A percentile compares a stretch with the other conserved stretches of the same genome.
These are phyloP conservation scores for Pyrenochaeta sp. DNA, from an alignment of 2,329 filamentous ascomycete species.

Conservation along the genomic window DNA sequence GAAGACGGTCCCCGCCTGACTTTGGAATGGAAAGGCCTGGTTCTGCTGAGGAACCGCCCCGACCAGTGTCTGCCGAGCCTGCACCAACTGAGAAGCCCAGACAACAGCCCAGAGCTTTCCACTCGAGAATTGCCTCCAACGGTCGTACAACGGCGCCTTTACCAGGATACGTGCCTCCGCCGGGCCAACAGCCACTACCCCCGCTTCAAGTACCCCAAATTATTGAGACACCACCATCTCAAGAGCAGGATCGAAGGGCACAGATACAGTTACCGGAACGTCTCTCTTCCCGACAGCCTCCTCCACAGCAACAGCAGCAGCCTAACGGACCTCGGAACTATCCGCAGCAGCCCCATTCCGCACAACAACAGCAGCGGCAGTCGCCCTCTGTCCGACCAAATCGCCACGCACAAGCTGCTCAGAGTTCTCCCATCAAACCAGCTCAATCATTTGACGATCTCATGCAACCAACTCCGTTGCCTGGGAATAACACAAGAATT, in stretches of 20 bases:
- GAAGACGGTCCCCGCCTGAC: slow-evolving; percentile 35
- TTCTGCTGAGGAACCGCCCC: slow-evolving; percentile 34
- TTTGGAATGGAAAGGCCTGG: slow-evolving; percentile 26
- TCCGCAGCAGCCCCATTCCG: slow-evolving; percentile 10
- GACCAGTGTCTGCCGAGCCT: slow-evolving; percentile 23
- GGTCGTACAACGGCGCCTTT: slow-evolving; percentile 63
- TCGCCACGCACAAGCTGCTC: slow-evolving; percentile 39
- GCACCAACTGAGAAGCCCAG: slow-evolving; percentile 42
- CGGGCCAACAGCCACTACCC: no score
- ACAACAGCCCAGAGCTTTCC: slow-evolving; percentile 58
- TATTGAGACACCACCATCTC: slow-evolving; percentile 66
- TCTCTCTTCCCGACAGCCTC: slow-evolving; percentile 56
- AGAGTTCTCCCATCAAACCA: slow-evolving; percentile 48
- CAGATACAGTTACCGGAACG: slow-evolving; percentile 58
- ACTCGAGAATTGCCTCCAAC: slow-evolving; percentile 64
- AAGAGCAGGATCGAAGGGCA: slow-evolving; percentile 41
- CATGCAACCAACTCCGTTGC: slow-evolving; percentile 70
- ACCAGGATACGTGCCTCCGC: slow-evolving; percentile 53
- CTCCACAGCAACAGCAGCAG: slow-evolving; percentile 24
- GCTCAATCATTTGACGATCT: slow-evolving; percentile 69
- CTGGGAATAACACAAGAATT: slow-evolving; percentile 72
- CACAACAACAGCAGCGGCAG: slow-evolving; percentile 29
- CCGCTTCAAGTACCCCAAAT: slow-evolving; percentile 66
- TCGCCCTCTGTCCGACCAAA: slow-evolving; percentile 31
- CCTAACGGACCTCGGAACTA: slow-evolving; percentile 25